Conservation (phyloP, 306 rosid genomes). For the Fagus crenata region DNA sequence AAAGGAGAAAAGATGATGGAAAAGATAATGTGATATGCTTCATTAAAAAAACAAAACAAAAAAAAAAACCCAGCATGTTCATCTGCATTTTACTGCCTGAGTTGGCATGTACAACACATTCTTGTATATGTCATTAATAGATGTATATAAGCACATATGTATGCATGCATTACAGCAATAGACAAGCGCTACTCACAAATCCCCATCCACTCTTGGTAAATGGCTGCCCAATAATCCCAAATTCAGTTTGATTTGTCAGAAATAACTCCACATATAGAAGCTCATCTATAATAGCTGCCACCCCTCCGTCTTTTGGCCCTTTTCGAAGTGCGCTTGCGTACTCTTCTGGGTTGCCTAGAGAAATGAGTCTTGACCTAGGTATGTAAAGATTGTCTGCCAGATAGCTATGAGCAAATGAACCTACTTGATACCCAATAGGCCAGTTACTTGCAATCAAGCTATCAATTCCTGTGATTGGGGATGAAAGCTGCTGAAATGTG, state of each 20-base stretch:
- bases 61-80: neutral
- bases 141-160: constrained; percentile 11
- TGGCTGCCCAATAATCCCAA: constrained; percentile 79
- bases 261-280: constrained; percentile 79
- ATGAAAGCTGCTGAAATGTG: constrained; percentile 85
- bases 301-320: constrained; percentile 84
- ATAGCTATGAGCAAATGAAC: constrained; percentile 84
- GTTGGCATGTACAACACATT: neutral
- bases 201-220: constrained; percentile 94
- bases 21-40: neutral
- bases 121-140: neutral
- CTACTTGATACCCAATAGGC: constrained; percentile 93
- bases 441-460: constrained; percentile 69
- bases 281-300: constrained; percentile 90
- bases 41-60: neutral
- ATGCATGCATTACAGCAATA: constrained; percentile 15
- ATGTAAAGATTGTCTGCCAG: constrained; percentile 66
- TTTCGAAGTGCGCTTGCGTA: constrained; percentile 65
- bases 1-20: neutral
- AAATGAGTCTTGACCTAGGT: constrained; percentile 61
- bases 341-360: constrained; percentile 81
- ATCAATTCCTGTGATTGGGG: constrained; percentile 84
- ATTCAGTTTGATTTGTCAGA: constrained; percentile 65
- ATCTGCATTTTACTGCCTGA: neutral
- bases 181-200: constrained; percentile 70